Evolutionary conservation across 805 yeast genomes (phyloP).

Genomic region (Kodamaea leandrae): DNA sequence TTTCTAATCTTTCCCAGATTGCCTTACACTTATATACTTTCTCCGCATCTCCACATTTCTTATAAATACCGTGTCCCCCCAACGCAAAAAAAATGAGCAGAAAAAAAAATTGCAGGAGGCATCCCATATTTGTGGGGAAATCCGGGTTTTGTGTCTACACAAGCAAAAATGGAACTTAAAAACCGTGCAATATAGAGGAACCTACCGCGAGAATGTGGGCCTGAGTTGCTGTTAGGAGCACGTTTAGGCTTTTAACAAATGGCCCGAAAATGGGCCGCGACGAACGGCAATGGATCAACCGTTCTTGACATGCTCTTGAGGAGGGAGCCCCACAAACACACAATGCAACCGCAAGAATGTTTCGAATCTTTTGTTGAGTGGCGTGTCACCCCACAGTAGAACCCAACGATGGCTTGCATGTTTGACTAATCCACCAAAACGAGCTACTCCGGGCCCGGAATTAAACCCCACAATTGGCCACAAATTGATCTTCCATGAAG

Average conservation of each 20-base stretch:
- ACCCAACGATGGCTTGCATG: too few relatives aligned
- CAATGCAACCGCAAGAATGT: too few relatives aligned
- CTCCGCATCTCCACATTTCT: constrained; percentile 2
- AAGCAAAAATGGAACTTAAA: not conserved
- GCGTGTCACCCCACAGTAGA: not conserved
- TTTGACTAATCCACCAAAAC: too few relatives aligned
- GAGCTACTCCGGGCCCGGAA: too few relatives aligned
- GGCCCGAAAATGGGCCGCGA: constrained; percentile 2
- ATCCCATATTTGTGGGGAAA: constrained; percentile 4
- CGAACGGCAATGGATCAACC: not conserved
- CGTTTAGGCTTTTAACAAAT: not conserved
- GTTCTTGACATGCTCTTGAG: too few relatives aligned
- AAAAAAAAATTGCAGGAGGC: not conserved
- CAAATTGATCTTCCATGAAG: too few relatives aligned
- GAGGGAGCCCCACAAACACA: too few relatives aligned
- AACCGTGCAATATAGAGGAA: not conserved
- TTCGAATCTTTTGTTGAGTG: too few relatives aligned
- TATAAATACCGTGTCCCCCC: constrained; percentile 7
- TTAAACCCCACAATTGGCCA: too few relatives aligned
- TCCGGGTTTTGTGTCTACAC: not conserved
- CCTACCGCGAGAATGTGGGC: not conserved
- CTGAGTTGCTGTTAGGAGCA: not conserved
- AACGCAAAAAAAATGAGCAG: not conserved
- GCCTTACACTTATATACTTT: constrained; percentile 11
- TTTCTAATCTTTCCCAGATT: constrained; percentile 6